These are phyloP conservation scores for Lactarius deliciosus DNA, from an alignment of 768 basidiomycete species.

Conservation along the genomic window DNA sequence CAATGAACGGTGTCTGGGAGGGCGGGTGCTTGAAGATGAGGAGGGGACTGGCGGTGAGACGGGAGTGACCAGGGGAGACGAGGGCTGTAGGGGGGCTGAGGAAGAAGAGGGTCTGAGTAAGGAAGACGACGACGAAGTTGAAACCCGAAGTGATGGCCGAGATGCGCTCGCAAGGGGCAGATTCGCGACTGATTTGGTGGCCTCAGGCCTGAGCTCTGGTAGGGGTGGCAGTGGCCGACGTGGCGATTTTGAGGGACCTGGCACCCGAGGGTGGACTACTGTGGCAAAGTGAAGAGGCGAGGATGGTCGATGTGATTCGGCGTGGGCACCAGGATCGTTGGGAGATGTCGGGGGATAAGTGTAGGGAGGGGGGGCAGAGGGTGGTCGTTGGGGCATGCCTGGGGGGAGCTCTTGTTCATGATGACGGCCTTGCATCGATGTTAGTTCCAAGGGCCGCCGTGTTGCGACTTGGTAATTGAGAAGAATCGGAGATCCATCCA, in stretches of 20 bases:
- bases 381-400: neutral
- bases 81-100: neutral
- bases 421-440: neutral
- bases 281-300: neutral
- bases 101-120: neutral
- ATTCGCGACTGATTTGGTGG: neutral
- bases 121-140: neutral
- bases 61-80: neutral
- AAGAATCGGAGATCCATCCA: neutral
- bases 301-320: neutral
- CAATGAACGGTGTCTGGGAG: neutral
- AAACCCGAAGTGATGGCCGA: neutral
- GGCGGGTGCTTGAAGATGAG: neutral
- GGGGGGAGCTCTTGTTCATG: neutral
- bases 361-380: conserved; percentile 4
- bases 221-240: neutral
- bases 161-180: neutral
- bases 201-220: neutral
- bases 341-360: neutral
- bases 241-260: neutral
- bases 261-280: neutral
- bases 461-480: neutral
- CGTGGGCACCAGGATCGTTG: neutral
- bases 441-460: neutral
- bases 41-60: neutral